Conservation (phyloP, 768 basidiomycete genomes). For the Podaxis sp. region DNA sequence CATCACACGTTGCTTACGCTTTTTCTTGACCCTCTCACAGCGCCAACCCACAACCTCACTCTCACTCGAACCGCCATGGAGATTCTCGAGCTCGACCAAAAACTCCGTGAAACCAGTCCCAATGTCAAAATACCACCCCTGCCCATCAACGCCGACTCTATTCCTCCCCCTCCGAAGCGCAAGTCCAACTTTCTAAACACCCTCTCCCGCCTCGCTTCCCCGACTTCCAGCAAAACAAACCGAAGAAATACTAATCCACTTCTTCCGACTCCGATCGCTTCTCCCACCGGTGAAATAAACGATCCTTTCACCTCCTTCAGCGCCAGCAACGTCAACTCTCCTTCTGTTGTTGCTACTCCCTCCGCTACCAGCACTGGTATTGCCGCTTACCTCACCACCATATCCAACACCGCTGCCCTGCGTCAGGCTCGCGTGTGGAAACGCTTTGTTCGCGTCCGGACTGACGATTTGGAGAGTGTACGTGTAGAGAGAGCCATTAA, state of each 20-base stretch:
- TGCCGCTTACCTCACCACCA: conserved; percentile 75
- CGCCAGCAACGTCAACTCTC: conserved; percentile 28
- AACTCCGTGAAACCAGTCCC: conserved; percentile 68
- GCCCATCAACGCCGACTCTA: conserved; percentile 55
- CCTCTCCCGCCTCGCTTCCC: conserved; percentile 79
- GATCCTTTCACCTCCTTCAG: conserved; percentile 61
- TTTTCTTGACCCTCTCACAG: conserved; percentile 37
- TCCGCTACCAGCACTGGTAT: conserved; percentile 64
- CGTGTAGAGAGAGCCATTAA: conserved; percentile 87
- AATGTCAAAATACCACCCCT: conserved; percentile 56
- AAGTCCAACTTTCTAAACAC: conserved; percentile 87
- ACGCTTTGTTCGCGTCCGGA: conserved; percentile 81
- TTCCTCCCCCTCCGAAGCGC: conserved; percentile 66
- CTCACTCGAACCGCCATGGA: conserved; percentile 77
- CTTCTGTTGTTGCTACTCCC: conserved; percentile 26
- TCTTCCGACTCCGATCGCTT: conserved; percentile 45
- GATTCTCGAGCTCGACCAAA: conserved; percentile 78
- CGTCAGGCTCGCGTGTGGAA: conserved; percentile 76
- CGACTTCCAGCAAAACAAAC: conserved; percentile 52
- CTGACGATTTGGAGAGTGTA: conserved; percentile 85
- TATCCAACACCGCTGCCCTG: conserved; percentile 67
- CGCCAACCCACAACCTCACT: conserved; percentile 88
- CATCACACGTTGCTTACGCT: conserved; percentile 24
- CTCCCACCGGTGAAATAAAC: conserved; percentile 53
- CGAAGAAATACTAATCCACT: conserved; percentile 36